Evolutionary conservation across 2,329 filamentous ascomycete species (phyloP), one percentile per base, ranked within the genome.

Genomic region (Pyrenophora teres): DNA sequence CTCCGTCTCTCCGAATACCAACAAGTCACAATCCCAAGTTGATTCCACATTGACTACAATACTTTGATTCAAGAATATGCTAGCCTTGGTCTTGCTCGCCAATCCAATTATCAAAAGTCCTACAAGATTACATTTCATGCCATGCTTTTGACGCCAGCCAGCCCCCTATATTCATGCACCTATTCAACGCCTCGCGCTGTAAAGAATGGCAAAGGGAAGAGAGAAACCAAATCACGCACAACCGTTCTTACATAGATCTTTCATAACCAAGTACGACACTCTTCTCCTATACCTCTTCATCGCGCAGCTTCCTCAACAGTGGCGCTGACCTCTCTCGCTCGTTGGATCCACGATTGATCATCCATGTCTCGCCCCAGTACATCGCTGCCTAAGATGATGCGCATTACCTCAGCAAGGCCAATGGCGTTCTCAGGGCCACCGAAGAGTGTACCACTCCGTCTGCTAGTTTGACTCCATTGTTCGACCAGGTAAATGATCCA

Each of bases 401-500:
- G 59, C 47, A 76, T 45, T 21, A 67, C 56, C 33, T 75, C 72
- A 10, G 64, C 59, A 6, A 79, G 71, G 19, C 72, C 70, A 35
- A 76, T 73, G 3, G 82, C 81, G 56, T 84, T 83, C 46, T 81
- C 78, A 35, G 86, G 82, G 44, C 83, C 82, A 10, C 86, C 86
- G 62, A 86, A 87, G 9, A 83, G 68, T 6, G 77, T 71, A 2
- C 80, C 80, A 8, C 78, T 74, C 21, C 83, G 76, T 51, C 81
- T 75, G 41, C 81, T 84, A 12, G 82, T 77, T 42, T 79, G 74
- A 59, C 81, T 83, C 87, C 87, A 90, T 48, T 78, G 75, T 50
- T 81, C 75, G 3, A 86, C 76, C 3, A 86, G 72, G 60, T 87
- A 85, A 0, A 87, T 72, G 36, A 88, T 80, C 68, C 88, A 85